Percentiles rank a stretch among this genome's conserved stretches.
Conservation (phyloP, 140 eudicot genomes). For the Bidens hawaiensis region DNA sequence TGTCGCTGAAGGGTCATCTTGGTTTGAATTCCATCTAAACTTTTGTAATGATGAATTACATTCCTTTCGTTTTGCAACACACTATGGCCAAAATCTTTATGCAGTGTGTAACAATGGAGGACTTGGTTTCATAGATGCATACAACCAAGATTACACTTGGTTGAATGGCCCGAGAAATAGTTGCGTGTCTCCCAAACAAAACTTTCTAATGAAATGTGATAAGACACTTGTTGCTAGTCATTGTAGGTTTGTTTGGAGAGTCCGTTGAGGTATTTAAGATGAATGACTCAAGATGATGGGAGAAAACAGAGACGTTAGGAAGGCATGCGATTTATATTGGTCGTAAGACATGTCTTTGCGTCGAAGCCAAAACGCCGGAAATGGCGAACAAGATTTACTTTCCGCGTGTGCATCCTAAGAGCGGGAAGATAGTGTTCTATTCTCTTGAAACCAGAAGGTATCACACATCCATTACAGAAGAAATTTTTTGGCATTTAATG, state of each 20-base stretch:
- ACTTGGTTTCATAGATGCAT: not conserved
- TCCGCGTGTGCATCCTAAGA: not conserved
- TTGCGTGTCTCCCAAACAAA: not conserved
- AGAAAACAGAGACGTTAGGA: conserved; percentile 9
- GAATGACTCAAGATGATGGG: conserved; percentile 2
- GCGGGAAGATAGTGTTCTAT: conserved; percentile 5
- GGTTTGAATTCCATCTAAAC: not conserved
- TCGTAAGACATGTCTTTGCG: conserved; percentile 2
- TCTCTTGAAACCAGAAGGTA: conserved; percentile 9
- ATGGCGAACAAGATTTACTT: conserved; percentile 10
- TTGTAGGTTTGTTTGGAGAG: not conserved
- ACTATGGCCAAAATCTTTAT: not conserved
- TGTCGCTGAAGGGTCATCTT: not conserved
- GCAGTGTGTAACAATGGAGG: not conserved
- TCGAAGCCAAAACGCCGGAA: conserved; percentile 4
- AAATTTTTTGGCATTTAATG: not conserved
- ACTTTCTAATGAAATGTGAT: not conserved
- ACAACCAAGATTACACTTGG: not conserved
- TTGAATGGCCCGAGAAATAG: not conserved
- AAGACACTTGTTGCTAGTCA: not conserved
- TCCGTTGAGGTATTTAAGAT: conserved; percentile 10
- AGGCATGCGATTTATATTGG: conserved; percentile 6
- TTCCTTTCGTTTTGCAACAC: not conserved
- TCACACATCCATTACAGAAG: not conserved
- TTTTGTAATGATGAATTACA: not conserved